Percentiles rank a stretch among this genome's conserved stretches.
Conservation (phyloP, 129 eudicot species). For the Kitagawia praeruptora region DNA sequence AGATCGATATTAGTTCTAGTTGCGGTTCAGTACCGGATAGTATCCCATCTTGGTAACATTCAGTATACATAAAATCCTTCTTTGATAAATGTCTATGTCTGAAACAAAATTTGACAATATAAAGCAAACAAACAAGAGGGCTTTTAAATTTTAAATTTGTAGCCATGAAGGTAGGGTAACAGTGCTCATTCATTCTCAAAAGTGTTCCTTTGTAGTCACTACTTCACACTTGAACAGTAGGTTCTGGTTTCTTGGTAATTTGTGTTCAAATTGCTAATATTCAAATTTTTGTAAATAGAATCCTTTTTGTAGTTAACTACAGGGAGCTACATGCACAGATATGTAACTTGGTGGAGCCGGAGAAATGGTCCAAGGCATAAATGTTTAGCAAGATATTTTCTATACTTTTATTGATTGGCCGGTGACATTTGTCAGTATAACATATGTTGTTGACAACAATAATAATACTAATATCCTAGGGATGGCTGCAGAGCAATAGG, state of each 20-base stretch:
- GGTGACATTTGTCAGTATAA: background rate
- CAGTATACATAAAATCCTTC: background rate
- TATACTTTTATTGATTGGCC: background rate
- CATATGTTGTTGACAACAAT: constrained; percentile 1
- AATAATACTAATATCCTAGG: background rate
- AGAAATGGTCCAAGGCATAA: background rate
- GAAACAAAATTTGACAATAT: background rate
- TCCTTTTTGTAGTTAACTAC: background rate
- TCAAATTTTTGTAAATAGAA: too few relatives aligned
- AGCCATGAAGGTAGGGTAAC: background rate
- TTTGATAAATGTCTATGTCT: background rate
- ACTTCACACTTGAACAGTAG: background rate
- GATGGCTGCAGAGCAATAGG: background rate
- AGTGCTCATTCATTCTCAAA: background rate
- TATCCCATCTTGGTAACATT: background rate
- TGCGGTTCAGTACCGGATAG: background rate
- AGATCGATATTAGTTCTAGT: background rate
- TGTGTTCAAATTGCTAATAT: background rate
- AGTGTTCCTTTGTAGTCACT: background rate
- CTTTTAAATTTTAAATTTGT: too few relatives aligned
- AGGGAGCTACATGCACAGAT: background rate
- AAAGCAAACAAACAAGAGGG: background rate
- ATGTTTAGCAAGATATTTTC: background rate
- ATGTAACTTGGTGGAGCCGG: background rate
- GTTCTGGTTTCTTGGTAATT: background rate